These are phyloP conservation scores for Ulvella scutata DNA, from an alignment of 139 green algal genomes.

Conservation along the genomic window DNA sequence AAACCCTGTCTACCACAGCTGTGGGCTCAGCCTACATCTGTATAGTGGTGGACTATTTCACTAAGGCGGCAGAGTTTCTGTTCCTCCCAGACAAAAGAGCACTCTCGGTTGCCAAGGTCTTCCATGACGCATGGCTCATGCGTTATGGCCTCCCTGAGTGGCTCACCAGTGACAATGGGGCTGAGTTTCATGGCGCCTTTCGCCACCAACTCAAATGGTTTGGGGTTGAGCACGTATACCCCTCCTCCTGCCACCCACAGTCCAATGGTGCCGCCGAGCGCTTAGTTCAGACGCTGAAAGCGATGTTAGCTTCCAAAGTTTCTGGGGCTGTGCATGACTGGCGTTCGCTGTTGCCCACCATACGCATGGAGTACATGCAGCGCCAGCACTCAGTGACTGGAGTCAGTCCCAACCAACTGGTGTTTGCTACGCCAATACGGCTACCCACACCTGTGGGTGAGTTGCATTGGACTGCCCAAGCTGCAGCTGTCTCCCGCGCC, in stretches of 20 bases:
- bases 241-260: background rate
- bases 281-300: too few relatives aligned
- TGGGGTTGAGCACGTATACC: background rate
- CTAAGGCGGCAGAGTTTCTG: background rate
- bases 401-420: too few relatives aligned
- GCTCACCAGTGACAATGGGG: background rate
- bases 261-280: background rate
- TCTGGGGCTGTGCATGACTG: too few relatives aligned
- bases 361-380: too few relatives aligned
- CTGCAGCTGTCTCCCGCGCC: too few relatives aligned
- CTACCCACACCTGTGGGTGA: too few relatives aligned
- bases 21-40: background rate
- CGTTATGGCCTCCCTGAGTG: background rate
- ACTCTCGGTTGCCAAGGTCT: too few relatives aligned
- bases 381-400: too few relatives aligned
- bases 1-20: background rate
- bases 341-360: too few relatives aligned
- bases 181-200: background rate
- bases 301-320: too few relatives aligned
- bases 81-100: background rate
- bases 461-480: too few relatives aligned
- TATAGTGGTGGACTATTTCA: background rate
- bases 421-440: too few relatives aligned
- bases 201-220: background rate
- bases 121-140: background rate